These are phyloP conservation scores for Quercus variabilis DNA, from an alignment of 306 rosid species.

Conservation along the genomic window DNA sequence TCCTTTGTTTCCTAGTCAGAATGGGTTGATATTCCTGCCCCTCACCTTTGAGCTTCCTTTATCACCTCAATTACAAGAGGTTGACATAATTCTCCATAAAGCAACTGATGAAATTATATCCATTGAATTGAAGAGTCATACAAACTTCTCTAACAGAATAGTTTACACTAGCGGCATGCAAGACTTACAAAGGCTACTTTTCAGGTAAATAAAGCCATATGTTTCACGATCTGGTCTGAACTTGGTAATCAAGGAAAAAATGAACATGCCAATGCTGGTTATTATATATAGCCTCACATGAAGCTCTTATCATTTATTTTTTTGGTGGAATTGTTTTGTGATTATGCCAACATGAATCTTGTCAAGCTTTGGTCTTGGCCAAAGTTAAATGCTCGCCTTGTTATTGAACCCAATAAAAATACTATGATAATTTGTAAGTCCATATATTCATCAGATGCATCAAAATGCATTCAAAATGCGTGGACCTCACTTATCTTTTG, in stretches of 20 bases:
- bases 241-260: not conserved
- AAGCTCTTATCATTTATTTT: not conserved
- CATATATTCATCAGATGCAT: no score
- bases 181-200: conserved; percentile 50
- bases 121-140: conserved; percentile 36
- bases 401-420: no score
- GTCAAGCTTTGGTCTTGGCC: no score
- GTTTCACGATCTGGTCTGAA: not conserved
- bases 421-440: no score
- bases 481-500: no score
- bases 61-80: conserved; percentile 64
- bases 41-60: conserved; percentile 66
- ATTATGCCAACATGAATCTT: no score
- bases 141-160: conserved; percentile 19
- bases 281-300: not conserved
- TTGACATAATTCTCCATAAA: conserved; percentile 82
- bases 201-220: not conserved
- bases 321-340: not conserved
- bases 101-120: conserved; percentile 86
- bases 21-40: conserved; percentile 80
- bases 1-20: conserved; percentile 69
- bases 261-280: not conserved
- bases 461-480: no score
- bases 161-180: conserved; percentile 63
- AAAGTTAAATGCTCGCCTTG: no score